Percentiles rank a stretch among this genome's conserved stretches.
Conservation (phyloP, 805 yeast genomes). For the Lipomyces oligophaga region DNA sequence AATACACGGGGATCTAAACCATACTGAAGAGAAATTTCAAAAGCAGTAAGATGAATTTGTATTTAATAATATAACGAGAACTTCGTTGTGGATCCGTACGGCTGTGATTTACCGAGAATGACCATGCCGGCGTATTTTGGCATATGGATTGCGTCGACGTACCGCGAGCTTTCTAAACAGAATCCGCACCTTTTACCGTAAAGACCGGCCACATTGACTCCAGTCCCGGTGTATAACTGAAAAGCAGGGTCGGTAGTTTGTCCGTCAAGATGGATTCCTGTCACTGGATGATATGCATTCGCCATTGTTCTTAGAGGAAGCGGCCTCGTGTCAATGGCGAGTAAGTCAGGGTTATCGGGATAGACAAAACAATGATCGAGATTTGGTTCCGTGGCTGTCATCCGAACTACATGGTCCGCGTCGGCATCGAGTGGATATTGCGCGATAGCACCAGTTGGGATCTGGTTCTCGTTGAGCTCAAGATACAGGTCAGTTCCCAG, state of each 20-base stretch:
- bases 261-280: slow-evolving; percentile 44
- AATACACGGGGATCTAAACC: slow-evolving; percentile 49
- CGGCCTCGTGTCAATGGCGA: slow-evolving; percentile 48
- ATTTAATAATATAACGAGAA: slow-evolving; percentile 26
- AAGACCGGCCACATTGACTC: slow-evolving; percentile 39
- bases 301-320: slow-evolving; percentile 40
- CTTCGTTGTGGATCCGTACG: slow-evolving; percentile 49
- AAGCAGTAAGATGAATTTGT: not conserved
- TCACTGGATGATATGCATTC: slow-evolving; percentile 46
- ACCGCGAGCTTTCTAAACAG: slow-evolving; percentile 61
- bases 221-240: slow-evolving; percentile 63
- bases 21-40: not conserved
- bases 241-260: slow-evolving; percentile 62
- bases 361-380: slow-evolving; percentile 51
- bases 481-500: slow-evolving; percentile 43
- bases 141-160: slow-evolving; percentile 50
- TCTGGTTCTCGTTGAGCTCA: slow-evolving; percentile 44
- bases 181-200: slow-evolving; percentile 46
- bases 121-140: slow-evolving; percentile 51
- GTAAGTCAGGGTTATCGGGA: slow-evolving; percentile 33
- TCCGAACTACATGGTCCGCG: slow-evolving; percentile 15
- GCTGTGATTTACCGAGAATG: slow-evolving; percentile 46
- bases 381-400: slow-evolving; percentile 36
- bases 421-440: slow-evolving; percentile 33
- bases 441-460: slow-evolving; percentile 47